These are phyloP conservation scores for Nicotiana rustica DNA, from an alignment of 305 asterid genomes.

Conservation along the genomic window DNA sequence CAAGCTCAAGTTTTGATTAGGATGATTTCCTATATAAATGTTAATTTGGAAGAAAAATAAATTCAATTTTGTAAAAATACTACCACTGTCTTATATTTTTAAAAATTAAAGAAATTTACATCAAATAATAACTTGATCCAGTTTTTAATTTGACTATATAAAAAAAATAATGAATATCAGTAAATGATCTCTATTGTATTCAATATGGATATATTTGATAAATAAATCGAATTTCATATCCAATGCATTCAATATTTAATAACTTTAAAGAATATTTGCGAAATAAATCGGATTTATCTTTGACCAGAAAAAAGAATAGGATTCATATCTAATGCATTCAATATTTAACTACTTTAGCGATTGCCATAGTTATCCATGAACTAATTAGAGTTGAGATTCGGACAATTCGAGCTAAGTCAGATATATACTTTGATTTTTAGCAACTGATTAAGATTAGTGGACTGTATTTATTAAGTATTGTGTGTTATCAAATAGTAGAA, in stretches of 20 bases:
- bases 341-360: too few species aligned
- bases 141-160: not conserved
- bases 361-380: not conserved
- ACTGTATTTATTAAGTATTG: not conserved
- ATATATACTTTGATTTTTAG: not conserved
- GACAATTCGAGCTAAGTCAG: not conserved
- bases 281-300: too few species aligned
- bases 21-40: too few species aligned
- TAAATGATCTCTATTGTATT: not conserved
- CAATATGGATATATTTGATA: not conserved
- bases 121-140: not conserved
- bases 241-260: too few species aligned
- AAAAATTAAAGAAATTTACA: not conserved
- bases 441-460: not conserved
- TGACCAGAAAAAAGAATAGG: not conserved
- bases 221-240: too few species aligned
- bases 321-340: not conserved
- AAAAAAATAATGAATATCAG: too few species aligned
- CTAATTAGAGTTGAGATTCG: not conserved
- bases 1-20: not conserved
- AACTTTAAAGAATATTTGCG: too few species aligned
- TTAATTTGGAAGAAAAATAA: too few species aligned
- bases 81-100: not conserved
- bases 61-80: not conserved
- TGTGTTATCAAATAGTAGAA: not conserved